These are phyloP conservation scores for Sarcocystis neurona DNA, from an alignment of 169 alveolate genomes.

Conservation along the genomic window DNA sequence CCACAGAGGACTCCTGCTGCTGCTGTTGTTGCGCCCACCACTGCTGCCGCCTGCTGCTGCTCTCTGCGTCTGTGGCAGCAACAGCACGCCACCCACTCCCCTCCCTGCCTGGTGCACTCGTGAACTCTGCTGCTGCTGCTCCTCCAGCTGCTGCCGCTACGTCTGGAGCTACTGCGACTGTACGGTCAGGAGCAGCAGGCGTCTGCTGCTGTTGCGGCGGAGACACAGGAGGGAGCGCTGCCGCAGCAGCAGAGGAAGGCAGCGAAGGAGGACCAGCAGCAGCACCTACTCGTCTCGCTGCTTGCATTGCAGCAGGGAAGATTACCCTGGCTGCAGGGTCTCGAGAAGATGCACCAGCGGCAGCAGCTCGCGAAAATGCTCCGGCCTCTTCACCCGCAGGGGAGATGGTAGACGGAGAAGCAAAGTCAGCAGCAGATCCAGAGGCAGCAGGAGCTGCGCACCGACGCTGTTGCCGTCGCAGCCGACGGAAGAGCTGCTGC, in stretches of 20 bases:
- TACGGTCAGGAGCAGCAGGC: no score
- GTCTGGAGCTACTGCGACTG: no score
- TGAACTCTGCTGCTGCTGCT: no score
- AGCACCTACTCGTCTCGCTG: neutral
- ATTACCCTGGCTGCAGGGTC: neutral
- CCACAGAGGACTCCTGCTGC: no score
- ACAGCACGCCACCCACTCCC: neutral
- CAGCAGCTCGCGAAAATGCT: neutral
- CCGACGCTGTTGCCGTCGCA: slow-evolving; percentile 31
- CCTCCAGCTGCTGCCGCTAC: no score
- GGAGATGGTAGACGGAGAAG: neutral
- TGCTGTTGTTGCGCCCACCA: no score
- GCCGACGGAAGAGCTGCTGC: slow-evolving; percentile 54
- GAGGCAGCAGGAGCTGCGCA: no score
- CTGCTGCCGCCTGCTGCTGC: no score
- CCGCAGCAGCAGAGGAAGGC: neutral
- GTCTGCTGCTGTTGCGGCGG: neutral
- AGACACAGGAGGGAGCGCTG: neutral
- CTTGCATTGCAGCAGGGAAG: neutral
- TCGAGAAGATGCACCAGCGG: neutral
- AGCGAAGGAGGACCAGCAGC: neutral
- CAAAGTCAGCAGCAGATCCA: neutral
- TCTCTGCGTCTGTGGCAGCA: neutral
- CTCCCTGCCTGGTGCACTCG: neutral
- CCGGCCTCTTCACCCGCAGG: neutral